Conservation (phyloP, 2,329 filamentous ascomycete species). For the Bipolaris victoriae region DNA sequence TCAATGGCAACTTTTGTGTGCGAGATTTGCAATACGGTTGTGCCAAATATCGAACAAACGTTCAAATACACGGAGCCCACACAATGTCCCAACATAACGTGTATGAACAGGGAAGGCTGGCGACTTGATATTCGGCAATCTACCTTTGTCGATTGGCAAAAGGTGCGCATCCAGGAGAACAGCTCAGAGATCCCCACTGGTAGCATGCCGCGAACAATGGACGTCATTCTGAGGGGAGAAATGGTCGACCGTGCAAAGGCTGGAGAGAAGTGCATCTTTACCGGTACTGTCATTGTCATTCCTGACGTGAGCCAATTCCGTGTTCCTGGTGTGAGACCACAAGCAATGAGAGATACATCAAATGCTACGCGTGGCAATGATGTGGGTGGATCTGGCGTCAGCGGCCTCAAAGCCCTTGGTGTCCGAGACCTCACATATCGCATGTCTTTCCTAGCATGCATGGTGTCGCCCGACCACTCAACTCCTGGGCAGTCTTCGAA, state of each 20-base stretch:
- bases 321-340: conserved; percentile 82
- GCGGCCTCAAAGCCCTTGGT: conserved; percentile 87
- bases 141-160: conserved; percentile 99
- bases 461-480: conserved; percentile 88
- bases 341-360: conserved; percentile 81
- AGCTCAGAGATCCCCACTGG: conserved; percentile 97
- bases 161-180: conserved; percentile 97
- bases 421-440: conserved; percentile 95
- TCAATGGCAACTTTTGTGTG: conserved; percentile 92
- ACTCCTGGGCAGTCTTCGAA: conserved; percentile 76
- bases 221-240: conserved; percentile 93
- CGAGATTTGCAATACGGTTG: conserved; percentile 81
- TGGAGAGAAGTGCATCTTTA: conserved; percentile 98
- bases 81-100: conserved; percentile 87
- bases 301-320: conserved; percentile 95
- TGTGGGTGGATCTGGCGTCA: conserved; percentile 82
- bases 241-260: conserved; percentile 98
- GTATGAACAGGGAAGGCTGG: conserved; percentile 92
- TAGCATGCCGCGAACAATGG: conserved; percentile 98
- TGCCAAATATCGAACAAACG: conserved; percentile 93
- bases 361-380: conserved; percentile 76
- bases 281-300: conserved; percentile 92
- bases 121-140: conserved; percentile 95
- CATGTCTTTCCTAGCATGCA: conserved; percentile 94
- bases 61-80: conserved; percentile 97